Conservation (phyloP, 306 rosid genomes). For the Chamaecrista fasciculata region DNA sequence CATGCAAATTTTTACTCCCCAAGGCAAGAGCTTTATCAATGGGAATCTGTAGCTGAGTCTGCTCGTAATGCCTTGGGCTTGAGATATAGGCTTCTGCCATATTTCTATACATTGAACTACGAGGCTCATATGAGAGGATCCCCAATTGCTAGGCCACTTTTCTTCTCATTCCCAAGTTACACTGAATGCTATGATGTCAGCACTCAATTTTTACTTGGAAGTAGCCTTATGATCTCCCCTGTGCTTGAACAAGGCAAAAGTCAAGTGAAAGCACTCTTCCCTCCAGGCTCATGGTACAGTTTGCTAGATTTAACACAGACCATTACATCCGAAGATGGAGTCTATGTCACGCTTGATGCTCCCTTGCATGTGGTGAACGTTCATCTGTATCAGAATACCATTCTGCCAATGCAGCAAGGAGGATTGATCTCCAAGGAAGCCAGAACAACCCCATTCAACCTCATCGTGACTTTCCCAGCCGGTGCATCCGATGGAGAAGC, state of each 20-base stretch:
- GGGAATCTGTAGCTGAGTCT: slow-evolving; percentile 83
- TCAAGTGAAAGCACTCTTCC: slow-evolving; percentile 72
- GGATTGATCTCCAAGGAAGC: slow-evolving; percentile 82
- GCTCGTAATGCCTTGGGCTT: slow-evolving; percentile 85
- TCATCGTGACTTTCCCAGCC: slow-evolving; percentile 64
- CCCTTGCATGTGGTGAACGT: slow-evolving; percentile 88
- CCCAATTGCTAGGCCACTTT: slow-evolving; percentile 95
- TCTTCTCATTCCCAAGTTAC: slow-evolving; percentile 83
- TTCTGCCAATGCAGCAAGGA: slow-evolving; percentile 91
- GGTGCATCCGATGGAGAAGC: slow-evolving; percentile 69
- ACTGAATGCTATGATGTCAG: slow-evolving; percentile 62
- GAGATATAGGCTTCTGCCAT: slow-evolving; percentile 85
- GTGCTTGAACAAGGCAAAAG: slow-evolving; percentile 79
- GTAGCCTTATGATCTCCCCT: slow-evolving; percentile 77
- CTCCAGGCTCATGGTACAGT: slow-evolving; percentile 92
- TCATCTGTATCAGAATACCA: slow-evolving; percentile 80
- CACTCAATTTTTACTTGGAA: slow-evolving; percentile 86
- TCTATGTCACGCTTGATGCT: slow-evolving; percentile 67
- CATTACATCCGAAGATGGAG: slow-evolving; percentile 48
- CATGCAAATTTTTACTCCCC: slow-evolving; percentile 94
- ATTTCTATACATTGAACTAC: slow-evolving; percentile 82
- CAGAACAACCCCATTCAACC: slow-evolving; percentile 71
- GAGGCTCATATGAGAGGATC: slow-evolving; percentile 83
- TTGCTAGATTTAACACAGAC: slow-evolving; percentile 65
- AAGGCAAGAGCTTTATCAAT: slow-evolving; percentile 94